phyloP scores from a whole-genome alignment of 257 asterid genomes.

The Coffea canephora region DNA sequence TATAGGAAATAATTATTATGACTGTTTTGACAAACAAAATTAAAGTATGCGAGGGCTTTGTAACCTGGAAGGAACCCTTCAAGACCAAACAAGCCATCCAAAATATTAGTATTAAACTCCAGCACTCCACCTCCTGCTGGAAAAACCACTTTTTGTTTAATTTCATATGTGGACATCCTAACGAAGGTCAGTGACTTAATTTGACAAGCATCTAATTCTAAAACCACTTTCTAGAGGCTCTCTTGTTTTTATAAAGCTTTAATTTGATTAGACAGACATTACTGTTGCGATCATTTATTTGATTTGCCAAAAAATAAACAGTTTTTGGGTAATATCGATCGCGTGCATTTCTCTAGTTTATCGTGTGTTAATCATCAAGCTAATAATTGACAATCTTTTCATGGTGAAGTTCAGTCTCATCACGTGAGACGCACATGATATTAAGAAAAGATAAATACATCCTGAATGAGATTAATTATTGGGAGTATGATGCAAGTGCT shows the following conservation, averaged over 20 bases:
- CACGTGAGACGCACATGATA: no score
- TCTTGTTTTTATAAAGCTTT: not conserved
- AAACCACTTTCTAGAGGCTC: not conserved
- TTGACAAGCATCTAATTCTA: conserved; percentile 3
- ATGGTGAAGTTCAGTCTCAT: no score
- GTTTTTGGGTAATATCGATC: no score
- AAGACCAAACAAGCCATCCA: no score
- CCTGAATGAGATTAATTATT: no score
- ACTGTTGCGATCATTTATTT: not conserved
- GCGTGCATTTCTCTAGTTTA: not conserved
- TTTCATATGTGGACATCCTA: not conserved
- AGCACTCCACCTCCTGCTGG: not conserved
- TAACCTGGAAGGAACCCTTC: not conserved
- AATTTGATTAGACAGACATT: not conserved
- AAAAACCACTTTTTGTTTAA: not conserved
- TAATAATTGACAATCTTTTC: not conserved
- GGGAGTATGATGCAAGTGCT: no score
- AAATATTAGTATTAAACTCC: not conserved
- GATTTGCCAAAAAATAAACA: not conserved
- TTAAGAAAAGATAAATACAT: no score
- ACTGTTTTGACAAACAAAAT: not conserved
- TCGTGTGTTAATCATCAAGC: not conserved
- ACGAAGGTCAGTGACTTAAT: not conserved
- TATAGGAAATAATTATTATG: not conserved
- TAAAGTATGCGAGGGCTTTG: not conserved